phyloP scores from a whole-genome alignment of 108 stramenopile species.

The Conticribra guillardii region DNA sequence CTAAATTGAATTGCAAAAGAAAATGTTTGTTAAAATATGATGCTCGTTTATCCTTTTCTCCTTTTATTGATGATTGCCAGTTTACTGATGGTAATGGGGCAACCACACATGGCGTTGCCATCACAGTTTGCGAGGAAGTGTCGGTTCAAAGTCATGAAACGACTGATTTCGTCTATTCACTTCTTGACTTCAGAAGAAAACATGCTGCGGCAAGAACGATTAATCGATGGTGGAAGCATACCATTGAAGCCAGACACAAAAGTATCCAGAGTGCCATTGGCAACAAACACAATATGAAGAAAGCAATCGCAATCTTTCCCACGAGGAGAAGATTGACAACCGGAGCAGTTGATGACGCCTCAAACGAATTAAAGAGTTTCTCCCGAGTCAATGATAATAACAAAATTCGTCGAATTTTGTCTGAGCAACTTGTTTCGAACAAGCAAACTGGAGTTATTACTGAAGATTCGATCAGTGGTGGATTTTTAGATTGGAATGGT shows the following conservation, averaged over 20 bases:
- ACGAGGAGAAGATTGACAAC: neutral
- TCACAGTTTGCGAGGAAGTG: conserved; percentile 27
- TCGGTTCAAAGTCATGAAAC: neutral
- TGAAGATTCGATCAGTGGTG: neutral
- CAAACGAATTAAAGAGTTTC: neutral
- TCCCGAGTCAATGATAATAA: neutral
- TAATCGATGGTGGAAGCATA: neutral
- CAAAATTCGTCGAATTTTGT: neutral
- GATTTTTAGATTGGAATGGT: neutral
- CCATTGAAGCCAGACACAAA: neutral
- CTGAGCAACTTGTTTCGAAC: neutral
- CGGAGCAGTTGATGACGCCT: too few relatives aligned
- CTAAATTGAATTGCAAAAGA: neutral
- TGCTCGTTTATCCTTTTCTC: neutral
- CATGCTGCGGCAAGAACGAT: conserved; percentile 8
- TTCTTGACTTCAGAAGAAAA: neutral
- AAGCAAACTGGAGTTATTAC: neutral
- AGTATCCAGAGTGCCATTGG: neutral
- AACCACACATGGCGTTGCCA: conserved; percentile 20
- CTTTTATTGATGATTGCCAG: neutral
- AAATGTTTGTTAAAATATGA: neutral
- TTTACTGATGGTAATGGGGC: conserved; percentile 29
- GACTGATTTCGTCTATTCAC: neutral
- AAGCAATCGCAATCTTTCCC: neutral
- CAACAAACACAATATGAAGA: neutral